Base-by-base conservation (phyloP, 1,284 basidiomycete species). In the Leccinum solheimii region DNA sequence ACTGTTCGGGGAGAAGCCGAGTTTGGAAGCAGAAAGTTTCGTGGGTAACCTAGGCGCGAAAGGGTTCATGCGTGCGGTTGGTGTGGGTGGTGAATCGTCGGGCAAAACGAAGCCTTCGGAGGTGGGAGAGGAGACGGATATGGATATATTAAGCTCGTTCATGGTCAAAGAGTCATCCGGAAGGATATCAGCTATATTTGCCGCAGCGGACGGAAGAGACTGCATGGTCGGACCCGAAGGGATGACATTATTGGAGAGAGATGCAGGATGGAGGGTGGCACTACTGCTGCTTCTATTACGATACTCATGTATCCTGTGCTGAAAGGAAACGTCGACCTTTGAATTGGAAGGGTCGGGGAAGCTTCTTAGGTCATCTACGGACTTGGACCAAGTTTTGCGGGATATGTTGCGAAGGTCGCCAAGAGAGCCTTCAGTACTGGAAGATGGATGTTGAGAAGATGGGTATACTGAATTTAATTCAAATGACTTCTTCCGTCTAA, bases 321-420 rank as follows among this genome's bases (percentile, higher is more conserved):
- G 83, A 63, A 90, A 85, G 14, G 79, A 78, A 11, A 79, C 69
- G 51, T 83, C 80, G 45, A 81, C 76, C 7, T 82, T 80, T 16
- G 81, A 76, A 55, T 79, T 77, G 6, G 74, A 69, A 40, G 73
- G 70, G n/a, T 81, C 72, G 0, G 81, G 75, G 56, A 85, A 76
- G 71, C 83, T 85, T 68, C 83, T 81, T 52, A 93, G 81, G 71
- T 93, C 91, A 68, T 92, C 91, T 38, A 85, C 90, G 3, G 90
- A 92, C 68, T 80, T 84, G 13, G 90, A 91, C 90, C 90, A 92
- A 11, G 80, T 83, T 72, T 85, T 87, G 63, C 83, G 81, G 1
- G 88, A 87, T 16, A 90, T 83, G 55, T 75, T 78, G 54, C 88
- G 85, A 58, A 92, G 79, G 75, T 92, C 89, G 2, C 88, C 89